These are phyloP conservation scores for Echria macrotheca DNA, from an alignment of 495 filamentous ascomycete species.

Conservation along the genomic window DNA sequence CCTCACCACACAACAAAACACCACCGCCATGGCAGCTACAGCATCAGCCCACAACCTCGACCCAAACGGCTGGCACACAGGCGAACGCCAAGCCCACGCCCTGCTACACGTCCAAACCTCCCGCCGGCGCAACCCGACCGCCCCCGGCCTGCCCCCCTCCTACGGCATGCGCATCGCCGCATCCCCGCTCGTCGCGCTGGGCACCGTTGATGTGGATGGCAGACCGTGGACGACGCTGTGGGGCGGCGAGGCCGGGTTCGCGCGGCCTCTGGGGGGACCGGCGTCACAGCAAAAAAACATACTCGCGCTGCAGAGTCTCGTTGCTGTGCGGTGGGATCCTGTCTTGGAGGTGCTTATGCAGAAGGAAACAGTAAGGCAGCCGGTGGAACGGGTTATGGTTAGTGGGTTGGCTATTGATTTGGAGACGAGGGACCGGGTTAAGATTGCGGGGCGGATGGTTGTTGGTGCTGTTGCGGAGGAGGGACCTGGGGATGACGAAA, in stretches of 20 bases:
- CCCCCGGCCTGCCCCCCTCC: conserved; percentile 46
- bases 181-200: conserved; percentile 65
- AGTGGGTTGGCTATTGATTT: conserved; percentile 62
- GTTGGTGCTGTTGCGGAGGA: conserved; percentile 47
- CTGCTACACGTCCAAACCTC: conserved; percentile 29
- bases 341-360: conserved; percentile 52
- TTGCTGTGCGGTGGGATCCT: conserved; percentile 58
- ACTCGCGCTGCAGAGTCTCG: conserved; percentile 53
- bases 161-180: conserved; percentile 48
- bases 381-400: conserved; percentile 44
- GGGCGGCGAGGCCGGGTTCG: conserved; percentile 66
- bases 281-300: too few species aligned
- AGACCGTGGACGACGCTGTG: conserved; percentile 70
- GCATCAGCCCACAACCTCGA: too few species aligned
- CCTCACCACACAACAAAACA: too few species aligned
- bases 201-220: conserved; percentile 55
- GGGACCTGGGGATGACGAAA: conserved; percentile 21
- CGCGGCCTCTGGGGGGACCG: conserved; percentile 50
- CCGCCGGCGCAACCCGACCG: conserved; percentile 54
- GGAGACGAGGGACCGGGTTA: conserved; percentile 59
- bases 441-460: conserved; percentile 60
- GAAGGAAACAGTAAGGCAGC: conserved; percentile 22
- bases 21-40: too few species aligned
- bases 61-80: conserved; percentile 30
- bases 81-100: conserved; percentile 25